These are phyloP conservation scores for Ustilaginoidea virens DNA, from an alignment of 2,329 filamentous ascomycete species.

Conservation along the genomic window DNA sequence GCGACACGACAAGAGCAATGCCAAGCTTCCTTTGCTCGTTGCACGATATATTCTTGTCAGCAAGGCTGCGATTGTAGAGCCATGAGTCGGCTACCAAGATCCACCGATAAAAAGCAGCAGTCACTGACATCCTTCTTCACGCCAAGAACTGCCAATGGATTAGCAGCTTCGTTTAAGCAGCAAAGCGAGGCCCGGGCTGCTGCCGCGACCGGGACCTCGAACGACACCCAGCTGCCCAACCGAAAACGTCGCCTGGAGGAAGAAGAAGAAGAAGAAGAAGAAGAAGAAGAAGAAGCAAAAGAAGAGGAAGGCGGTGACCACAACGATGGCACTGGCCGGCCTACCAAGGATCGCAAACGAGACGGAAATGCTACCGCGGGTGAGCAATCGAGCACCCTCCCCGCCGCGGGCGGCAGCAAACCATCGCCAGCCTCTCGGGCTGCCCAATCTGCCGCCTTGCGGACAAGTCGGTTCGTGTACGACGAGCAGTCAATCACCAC, in stretches of 20 bases:
- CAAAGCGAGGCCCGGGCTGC: slow-evolving; percentile 12
- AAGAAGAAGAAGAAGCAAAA: neutral
- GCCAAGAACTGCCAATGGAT: slow-evolving; percentile 37
- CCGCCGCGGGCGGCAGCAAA: slow-evolving; percentile 12
- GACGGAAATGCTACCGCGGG: slow-evolving; percentile 22
- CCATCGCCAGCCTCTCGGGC: too few relatives aligned
- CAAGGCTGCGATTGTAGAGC: neutral
- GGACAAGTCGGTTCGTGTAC: slow-evolving; percentile 39
- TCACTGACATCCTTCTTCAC: slow-evolving; percentile 81
- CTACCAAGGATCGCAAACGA: slow-evolving; percentile 25
- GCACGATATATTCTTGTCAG: neutral
- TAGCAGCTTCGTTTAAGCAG: slow-evolving; percentile 20
- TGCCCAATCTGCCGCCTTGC: slow-evolving; percentile 13
- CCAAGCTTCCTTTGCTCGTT: too few relatives aligned
- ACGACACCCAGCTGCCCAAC: too few relatives aligned
- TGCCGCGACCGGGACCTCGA: slow-evolving; percentile 14
- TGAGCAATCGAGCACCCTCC: slow-evolving; percentile 18
- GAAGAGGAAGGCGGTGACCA: neutral
- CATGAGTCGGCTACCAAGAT: slow-evolving; percentile 20
- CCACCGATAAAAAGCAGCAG: slow-evolving; percentile 50
- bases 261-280: slow-evolving; percentile 22
- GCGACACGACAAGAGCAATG: too few relatives aligned
- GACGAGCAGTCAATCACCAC: slow-evolving; percentile 25
- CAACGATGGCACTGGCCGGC: slow-evolving; percentile 24
- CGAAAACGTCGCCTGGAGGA: slow-evolving; percentile 38